Percentiles rank a stretch among this genome's conserved stretches.
These are phyloP conservation scores for Lineolata rhizophorae DNA, from an alignment of 495 filamentous ascomycete species.

Conservation along the genomic window DNA sequence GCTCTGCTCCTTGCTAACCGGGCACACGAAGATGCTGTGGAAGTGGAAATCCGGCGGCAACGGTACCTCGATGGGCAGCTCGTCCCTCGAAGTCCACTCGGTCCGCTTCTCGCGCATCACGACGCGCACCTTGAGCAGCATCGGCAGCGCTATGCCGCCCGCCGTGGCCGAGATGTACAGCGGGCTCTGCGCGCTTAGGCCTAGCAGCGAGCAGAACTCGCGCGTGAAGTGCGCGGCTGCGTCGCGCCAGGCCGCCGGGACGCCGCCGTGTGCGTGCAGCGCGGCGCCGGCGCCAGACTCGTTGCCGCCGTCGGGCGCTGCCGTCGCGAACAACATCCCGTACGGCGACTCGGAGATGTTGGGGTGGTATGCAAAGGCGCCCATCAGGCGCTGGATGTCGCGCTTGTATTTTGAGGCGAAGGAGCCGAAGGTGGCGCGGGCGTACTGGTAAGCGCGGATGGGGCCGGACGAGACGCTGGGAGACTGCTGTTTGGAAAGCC, in stretches of 20 bases:
- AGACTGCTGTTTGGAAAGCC: neutral
- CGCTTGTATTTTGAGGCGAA: slow-evolving; percentile 48
- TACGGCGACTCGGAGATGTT: slow-evolving; percentile 58
- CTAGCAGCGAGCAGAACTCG: slow-evolving; percentile 86
- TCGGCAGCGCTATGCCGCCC: slow-evolving; percentile 74
- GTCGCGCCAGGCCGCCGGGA: slow-evolving; percentile 58
- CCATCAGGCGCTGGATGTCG: slow-evolving; percentile 57
- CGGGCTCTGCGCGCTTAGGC: slow-evolving; percentile 68
- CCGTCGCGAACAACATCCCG: slow-evolving; percentile 45
- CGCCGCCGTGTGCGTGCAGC: too few species aligned
- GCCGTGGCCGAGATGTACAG: slow-evolving; percentile 83
- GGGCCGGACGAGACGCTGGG: slow-evolving; percentile 16
- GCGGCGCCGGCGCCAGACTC: too few species aligned
- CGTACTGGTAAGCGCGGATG: slow-evolving; percentile 49
- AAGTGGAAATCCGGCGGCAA: slow-evolving; percentile 73
- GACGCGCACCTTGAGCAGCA: slow-evolving; percentile 54
- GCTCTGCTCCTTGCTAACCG: slow-evolving; percentile 86
- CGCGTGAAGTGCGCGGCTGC: slow-evolving; percentile 67
- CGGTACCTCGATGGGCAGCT: slow-evolving; percentile 82
- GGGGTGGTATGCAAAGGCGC: slow-evolving; percentile 52
- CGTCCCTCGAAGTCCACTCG: slow-evolving; percentile 81
- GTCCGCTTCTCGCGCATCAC: slow-evolving; percentile 74
- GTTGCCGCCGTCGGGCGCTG: too few species aligned
- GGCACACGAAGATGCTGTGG: slow-evolving; percentile 94
- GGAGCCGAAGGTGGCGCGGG: slow-evolving; percentile 34